phyloP scores from a whole-genome alignment of 1,284 basidiomycete species.

The Cryptococcus sp. region DNA sequence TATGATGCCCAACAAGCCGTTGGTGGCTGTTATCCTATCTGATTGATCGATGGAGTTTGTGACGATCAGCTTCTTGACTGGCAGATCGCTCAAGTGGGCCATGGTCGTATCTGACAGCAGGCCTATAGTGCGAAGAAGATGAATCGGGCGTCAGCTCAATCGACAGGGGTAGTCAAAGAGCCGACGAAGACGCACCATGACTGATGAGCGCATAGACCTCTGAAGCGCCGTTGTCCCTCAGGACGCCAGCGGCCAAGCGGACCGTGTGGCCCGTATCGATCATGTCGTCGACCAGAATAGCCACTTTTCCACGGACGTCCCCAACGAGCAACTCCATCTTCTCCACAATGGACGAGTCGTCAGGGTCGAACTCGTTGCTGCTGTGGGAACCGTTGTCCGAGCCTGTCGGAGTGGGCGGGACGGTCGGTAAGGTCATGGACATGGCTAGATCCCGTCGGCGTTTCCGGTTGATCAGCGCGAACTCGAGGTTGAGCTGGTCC shows the following conservation, averaged over 20 bases:
- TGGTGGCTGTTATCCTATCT: conserved; percentile 54
- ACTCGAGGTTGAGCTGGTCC: conserved; percentile 93
- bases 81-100: conserved; percentile 71
- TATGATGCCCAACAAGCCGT: conserved; percentile 60
- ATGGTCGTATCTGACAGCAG: conserved; percentile 84
- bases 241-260: conserved; percentile 76
- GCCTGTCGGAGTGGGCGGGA: conserved; percentile 50
- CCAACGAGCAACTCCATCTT: conserved; percentile 94
- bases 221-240: conserved; percentile 85
- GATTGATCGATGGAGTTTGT: conserved; percentile 77
- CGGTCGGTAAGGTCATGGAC: conserved; percentile 39
- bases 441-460: conserved; percentile 59
- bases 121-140: conserved; percentile 56
- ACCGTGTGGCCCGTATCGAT: conserved; percentile 93
- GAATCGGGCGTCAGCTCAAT: not conserved
- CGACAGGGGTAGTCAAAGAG: not conserved
- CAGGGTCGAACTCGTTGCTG: conserved; percentile 38
- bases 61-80: conserved; percentile 84
- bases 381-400: conserved; percentile 41
- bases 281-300: conserved; percentile 97
- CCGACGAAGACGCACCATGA: conserved; percentile 66
- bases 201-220: conserved; percentile 87
- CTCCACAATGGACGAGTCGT: conserved; percentile 55
- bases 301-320: conserved; percentile 91
- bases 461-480: conserved; percentile 94